Base-by-base conservation (phyloP, 129 eudicot species). In the Deinandra increscens region DNA sequence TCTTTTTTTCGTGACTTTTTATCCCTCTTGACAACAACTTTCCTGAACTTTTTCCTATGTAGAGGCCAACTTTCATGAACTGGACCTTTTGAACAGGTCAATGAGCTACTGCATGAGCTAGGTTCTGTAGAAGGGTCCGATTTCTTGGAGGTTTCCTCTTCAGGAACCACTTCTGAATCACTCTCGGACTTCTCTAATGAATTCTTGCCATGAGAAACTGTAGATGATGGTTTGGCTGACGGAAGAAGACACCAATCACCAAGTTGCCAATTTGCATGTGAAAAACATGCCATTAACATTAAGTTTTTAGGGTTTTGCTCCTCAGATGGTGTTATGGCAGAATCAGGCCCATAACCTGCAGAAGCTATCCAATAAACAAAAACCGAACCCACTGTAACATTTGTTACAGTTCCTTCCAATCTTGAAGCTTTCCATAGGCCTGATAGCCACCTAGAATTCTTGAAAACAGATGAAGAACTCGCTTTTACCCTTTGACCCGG, bases 221-320 rank as follows among this genome's bases (percentile, higher is more conserved):
- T 51, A 55, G 85, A 72, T 12, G 76, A 74, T 33, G 8, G 65
- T 22, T 45, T 18, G 12, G 74, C 31, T 48, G 92, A 79, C 11
- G 96, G 95, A 75, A 87, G 91, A 46, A 94, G 83, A 79, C 99
- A 94, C 99, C 99, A 94, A 75, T 90, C 97, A 81, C 96, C 97
- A 66, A 94, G 78, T 76, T 89, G 94, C 99, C 99, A 94, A 79
- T 82, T 87, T 54, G 97, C 89, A 84, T 87, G 96, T 31, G 90
- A 41, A 68, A 94, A 94, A 79, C 99, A 94, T 58, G 96, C 82
- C 66, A 94, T 65, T 42, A 89, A 64, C 70, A 84, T 94, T 29
- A 94, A 81, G 76, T 90, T 82, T 73, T 87, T 90, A 0, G 99
- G 96, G 64, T 72, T 87, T 79, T 94, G 99, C 86, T 90, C 99